A percentile compares a stretch with the other conserved stretches of the same genome.
These are phyloP conservation scores for Quercus robur DNA, from an alignment of 306 rosid species.

Conservation along the genomic window DNA sequence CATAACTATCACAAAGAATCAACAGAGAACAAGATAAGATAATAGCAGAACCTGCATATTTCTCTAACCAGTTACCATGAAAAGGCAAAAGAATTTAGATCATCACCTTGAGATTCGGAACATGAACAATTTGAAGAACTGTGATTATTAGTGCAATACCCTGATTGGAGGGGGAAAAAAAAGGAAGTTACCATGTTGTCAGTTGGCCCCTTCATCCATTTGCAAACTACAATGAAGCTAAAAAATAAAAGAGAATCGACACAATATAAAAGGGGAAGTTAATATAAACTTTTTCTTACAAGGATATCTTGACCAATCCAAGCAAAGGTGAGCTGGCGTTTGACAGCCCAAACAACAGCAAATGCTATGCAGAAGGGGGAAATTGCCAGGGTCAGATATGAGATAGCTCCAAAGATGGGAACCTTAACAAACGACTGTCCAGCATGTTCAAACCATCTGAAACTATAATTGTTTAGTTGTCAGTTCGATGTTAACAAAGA, in stretches of 20 bases:
- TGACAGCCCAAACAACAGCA: slow-evolving; percentile 84
- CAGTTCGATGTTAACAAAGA: slow-evolving; percentile 33
- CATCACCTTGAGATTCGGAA: slow-evolving; percentile 97
- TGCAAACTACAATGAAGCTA: background rate
- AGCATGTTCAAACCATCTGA: slow-evolving; percentile 84
- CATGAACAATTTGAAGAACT: slow-evolving; percentile 94
- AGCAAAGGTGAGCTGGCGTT: slow-evolving; percentile 56
- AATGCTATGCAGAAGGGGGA: slow-evolving; percentile 87
- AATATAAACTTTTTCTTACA: slow-evolving; percentile 49
- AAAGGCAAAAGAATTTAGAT: background rate
- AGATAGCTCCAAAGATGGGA: slow-evolving; percentile 86
- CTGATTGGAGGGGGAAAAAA: slow-evolving; percentile 35
- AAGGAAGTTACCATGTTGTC: background rate
- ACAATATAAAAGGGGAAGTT: slow-evolving; percentile 13
- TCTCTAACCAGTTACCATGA: background rate
- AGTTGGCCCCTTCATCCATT: slow-evolving; percentile 14
- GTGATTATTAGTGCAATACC: slow-evolving; percentile 91
- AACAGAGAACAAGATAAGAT: background rate
- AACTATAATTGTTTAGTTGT: slow-evolving; percentile 55
- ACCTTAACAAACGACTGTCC: slow-evolving; percentile 74
- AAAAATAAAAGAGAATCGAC: background rate
- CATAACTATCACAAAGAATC: background rate
- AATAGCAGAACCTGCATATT: background rate
- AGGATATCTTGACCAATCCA: slow-evolving; percentile 99
- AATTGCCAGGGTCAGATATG: slow-evolving; percentile 83